A percentile compares a stretch with the other conserved stretches of the same genome.
Conservation (phyloP, 163 green algal genomes). For the Chloromonas sp. region DNA sequence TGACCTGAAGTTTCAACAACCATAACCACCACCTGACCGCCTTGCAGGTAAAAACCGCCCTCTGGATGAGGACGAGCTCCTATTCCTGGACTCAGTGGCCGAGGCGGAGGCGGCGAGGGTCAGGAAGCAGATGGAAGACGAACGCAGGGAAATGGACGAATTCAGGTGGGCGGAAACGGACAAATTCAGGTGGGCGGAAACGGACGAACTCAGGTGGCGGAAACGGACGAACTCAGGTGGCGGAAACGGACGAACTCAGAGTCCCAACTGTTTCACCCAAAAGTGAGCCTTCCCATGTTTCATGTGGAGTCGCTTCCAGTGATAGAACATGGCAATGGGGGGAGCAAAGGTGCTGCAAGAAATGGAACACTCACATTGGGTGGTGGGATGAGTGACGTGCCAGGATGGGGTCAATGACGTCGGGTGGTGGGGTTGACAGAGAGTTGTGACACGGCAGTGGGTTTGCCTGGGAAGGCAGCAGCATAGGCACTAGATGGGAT, state of each 20-base stretch:
- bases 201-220: conserved; percentile 32
- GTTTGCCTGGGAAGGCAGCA: too few relatives aligned
- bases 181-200: conserved; percentile 32
- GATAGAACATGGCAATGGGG: too few relatives aligned
- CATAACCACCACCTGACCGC: neutral
- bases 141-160: conserved; percentile 33
- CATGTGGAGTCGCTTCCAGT: too few relatives aligned
- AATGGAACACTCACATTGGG: too few relatives aligned
- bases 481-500: too few relatives aligned
- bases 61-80: conserved; percentile 71
- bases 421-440: too few relatives aligned
- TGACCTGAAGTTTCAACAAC: neutral
- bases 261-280: too few relatives aligned
- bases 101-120: conserved; percentile 28
- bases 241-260: conserved; percentile 26
- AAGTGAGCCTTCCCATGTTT: too few relatives aligned
- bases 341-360: too few relatives aligned
- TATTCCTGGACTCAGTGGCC: conserved; percentile 63
- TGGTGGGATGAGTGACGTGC: too few relatives aligned
- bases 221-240: conserved; percentile 34
- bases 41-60: conserved; percentile 72
- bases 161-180: conserved; percentile 37
- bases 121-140: conserved; percentile 6
- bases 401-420: too few relatives aligned
- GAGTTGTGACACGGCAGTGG: too few relatives aligned